Percentiles rank a stretch among this genome's conserved stretches.
Evolutionary conservation across 495 filamentous ascomycete species (phyloP).

Genomic region (Talaromyces nanjingensis): DNA sequence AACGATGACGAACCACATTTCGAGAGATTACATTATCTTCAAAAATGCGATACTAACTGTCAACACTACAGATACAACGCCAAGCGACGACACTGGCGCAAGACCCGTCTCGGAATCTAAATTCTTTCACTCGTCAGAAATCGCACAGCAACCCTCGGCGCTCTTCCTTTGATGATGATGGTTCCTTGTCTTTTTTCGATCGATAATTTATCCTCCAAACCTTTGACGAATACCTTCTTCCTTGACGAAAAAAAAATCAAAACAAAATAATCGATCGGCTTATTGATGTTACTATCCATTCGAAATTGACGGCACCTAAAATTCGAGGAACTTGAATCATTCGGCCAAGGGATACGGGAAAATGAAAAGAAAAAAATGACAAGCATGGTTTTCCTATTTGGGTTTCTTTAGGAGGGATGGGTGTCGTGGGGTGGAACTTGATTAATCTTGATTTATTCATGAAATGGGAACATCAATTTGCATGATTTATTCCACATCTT

Average conservation of each 20-base stretch:
- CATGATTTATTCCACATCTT: not conserved
- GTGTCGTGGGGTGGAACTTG: not conserved
- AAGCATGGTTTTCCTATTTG: not conserved
- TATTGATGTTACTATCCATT: not conserved
- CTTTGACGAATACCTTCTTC: not conserved
- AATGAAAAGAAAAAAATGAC: not conserved
- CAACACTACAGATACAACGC: conserved; percentile 80
- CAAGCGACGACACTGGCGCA: conserved; percentile 99
- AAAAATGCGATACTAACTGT: not conserved
- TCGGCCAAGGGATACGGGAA: not conserved
- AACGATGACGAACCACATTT: not conserved
- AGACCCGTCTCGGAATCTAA: conserved; percentile 98
- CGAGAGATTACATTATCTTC: not conserved
- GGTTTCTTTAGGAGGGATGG: not conserved
- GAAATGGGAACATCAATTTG: not conserved
- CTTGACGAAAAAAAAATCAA: not conserved
- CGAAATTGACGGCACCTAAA: not conserved
- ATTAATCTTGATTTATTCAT: not conserved
- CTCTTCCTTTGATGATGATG: conserved; percentile 7
- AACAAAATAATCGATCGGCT: conserved; percentile 1
- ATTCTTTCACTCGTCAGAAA: conserved; percentile 15
- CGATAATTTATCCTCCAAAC: not conserved
- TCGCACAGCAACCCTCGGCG: conserved; percentile 18
- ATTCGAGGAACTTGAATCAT: not conserved
- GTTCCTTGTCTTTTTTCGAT: conserved; percentile 5